These are phyloP conservation scores for Discostella stelligeroides DNA, from an alignment of 108 stramenopile genomes.

Conservation along the genomic window DNA sequence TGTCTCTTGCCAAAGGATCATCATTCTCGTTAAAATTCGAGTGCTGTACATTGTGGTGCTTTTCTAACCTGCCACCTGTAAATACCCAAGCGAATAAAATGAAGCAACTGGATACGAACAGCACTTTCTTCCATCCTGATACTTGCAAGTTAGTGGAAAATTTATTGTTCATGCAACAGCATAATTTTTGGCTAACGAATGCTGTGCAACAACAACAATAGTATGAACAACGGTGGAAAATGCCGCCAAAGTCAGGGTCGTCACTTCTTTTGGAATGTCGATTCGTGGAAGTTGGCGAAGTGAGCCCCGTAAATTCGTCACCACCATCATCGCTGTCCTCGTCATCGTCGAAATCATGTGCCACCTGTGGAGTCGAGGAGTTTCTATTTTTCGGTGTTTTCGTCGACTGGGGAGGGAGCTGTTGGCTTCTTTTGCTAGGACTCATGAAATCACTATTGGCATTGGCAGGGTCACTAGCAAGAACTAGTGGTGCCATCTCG, in stretches of 20 bases:
- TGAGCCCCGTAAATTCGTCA: slow-evolving; percentile 15
- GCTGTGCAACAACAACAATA: slow-evolving; percentile 4
- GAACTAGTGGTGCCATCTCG: slow-evolving; percentile 22
- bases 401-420: background rate
- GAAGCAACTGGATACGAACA: slow-evolving; percentile 20
- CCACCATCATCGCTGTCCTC: background rate
- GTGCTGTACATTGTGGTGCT: slow-evolving; percentile 17
- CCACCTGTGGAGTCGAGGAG: background rate
- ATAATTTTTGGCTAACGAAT: background rate
- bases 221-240: background rate
- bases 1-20: slow-evolving; percentile 28
- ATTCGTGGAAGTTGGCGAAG: slow-evolving; percentile 2
- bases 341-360: background rate
- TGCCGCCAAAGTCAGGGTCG: slow-evolving; percentile 37
- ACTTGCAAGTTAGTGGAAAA: background rate
- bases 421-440: too few species aligned
- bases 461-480: background rate
- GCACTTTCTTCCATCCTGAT: slow-evolving; percentile 34
- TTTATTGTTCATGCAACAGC: background rate
- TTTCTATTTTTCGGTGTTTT: background rate
- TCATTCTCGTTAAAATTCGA: background rate
- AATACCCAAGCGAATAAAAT: slow-evolving; percentile 35
- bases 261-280: slow-evolving; percentile 18
- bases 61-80: slow-evolving; percentile 27
- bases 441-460: background rate